Evolutionary conservation across 768 basidiomycete species (phyloP).

Genomic region (Tubosaeta sp.): DNA sequence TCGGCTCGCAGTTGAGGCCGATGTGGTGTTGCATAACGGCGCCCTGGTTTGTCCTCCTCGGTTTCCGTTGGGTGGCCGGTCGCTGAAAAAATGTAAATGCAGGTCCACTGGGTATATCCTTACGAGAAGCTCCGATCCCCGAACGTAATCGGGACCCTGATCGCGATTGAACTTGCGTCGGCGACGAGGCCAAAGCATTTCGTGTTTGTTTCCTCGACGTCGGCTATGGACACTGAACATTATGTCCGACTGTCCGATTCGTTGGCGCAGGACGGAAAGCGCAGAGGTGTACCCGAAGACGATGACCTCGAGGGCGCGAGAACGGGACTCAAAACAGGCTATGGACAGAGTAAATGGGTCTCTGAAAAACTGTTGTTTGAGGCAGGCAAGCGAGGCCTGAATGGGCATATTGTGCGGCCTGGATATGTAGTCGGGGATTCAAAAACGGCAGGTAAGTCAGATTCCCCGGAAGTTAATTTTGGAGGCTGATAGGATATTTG

Average conservation of each 20-base stretch:
- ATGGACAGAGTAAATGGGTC: slow-evolving; percentile 99
- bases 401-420: slow-evolving; percentile 84
- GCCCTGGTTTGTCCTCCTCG: slow-evolving; percentile 70
- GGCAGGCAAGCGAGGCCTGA: slow-evolving; percentile 81
- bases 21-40: slow-evolving; percentile 90
- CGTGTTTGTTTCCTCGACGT: slow-evolving; percentile 93
- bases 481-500: background rate
- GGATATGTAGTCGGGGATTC: slow-evolving; percentile 97
- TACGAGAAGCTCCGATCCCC: slow-evolving; percentile 89
- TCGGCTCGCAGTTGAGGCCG: slow-evolving; percentile 63
- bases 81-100: slow-evolving; percentile 1
- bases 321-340: slow-evolving; percentile 75
- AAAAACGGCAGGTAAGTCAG: slow-evolving; percentile 65
- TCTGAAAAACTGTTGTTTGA: slow-evolving; percentile 92
- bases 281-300: slow-evolving; percentile 74
- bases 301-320: slow-evolving; percentile 89
- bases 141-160: slow-evolving; percentile 91
- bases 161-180: slow-evolving; percentile 75
- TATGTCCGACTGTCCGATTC: slow-evolving; percentile 87
- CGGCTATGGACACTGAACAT: slow-evolving; percentile 87
- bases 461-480: background rate
- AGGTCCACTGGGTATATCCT: slow-evolving; percentile 99
- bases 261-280: slow-evolving; percentile 38
- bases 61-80: background rate
- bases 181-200: slow-evolving; percentile 70